Evolutionary conservation across 257 asterid species (phyloP), one percentile per base, ranked within the genome.

Genomic region (Solanum sejunctum): DNA sequence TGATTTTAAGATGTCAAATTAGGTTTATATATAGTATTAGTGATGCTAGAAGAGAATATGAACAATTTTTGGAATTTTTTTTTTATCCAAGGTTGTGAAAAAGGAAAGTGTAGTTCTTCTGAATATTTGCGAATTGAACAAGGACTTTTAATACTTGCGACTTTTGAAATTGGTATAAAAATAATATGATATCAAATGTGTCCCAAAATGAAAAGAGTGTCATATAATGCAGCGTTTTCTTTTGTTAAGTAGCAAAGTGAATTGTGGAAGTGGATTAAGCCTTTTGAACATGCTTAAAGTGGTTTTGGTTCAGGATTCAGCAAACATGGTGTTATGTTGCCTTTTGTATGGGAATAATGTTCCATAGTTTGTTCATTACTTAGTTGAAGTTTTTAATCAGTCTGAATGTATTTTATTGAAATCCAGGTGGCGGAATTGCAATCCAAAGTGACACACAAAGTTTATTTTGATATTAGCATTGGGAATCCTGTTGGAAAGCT

Each of bases 401-500:
- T 23, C 82, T 23, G 36, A 45, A 7, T 49, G 84, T 15, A 6
- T 15, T 71, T 32, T 69, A 61, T 71, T 26, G 63, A 47, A 51
- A 84, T 85, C 28, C 93, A 97, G 98, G 97, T 84, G 86, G 90
- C 92, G 32, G 52, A 93, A 45, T 21, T 93, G 88, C 99, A 97
- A 84, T 88, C 98, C 11, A 95, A 94, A 89, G 98, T 97, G 85
- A 97, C 99, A 8, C 86, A 88, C 92, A 95, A 97, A 88, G 99
- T 95, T 63, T 97, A 84, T 82, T 78, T 97, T 66, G 99, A 97
- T 84, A 94, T 97, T 85, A 92, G 98, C 92, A 91, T 97, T 88
- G 99, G 99, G 83, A 92, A 94, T 88, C 98, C 99, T 17, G 94
- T 93, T 12, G 98, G 98, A 51, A 93, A 95, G 92, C 94, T 87